These are phyloP conservation scores for Yamadazyma nakazawae DNA, from an alignment of 805 yeast genomes.

Conservation along the genomic window DNA sequence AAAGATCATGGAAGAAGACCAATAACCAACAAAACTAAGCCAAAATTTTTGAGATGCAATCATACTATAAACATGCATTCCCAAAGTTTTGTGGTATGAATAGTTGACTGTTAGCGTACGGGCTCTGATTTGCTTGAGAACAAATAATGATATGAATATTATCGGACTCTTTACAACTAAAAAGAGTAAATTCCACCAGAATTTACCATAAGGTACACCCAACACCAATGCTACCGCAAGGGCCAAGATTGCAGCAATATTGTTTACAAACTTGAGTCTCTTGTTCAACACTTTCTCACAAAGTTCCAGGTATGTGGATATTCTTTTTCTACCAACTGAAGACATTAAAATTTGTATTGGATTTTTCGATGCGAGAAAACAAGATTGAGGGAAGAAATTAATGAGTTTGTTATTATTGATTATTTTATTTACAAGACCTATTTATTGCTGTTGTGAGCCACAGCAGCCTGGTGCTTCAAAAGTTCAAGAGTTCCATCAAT, in stretches of 20 bases:
- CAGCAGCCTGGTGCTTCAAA: slow-evolving; percentile 34
- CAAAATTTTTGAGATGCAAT: slow-evolving; percentile 19
- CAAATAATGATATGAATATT: slow-evolving; percentile 25
- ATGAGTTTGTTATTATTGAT: background rate
- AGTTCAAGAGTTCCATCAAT: slow-evolving; percentile 39
- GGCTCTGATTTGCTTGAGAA: slow-evolving; percentile 24
- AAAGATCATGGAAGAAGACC: slow-evolving; percentile 21
- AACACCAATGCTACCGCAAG: slow-evolving; percentile 22
- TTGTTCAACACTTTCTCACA: slow-evolving; percentile 30
- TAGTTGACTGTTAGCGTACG: slow-evolving; percentile 29
- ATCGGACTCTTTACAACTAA: slow-evolving; percentile 28
- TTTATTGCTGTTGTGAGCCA: slow-evolving; percentile 15
- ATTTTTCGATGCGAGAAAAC: slow-evolving; percentile 3
- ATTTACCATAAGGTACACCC: slow-evolving; percentile 24
- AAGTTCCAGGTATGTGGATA: slow-evolving; percentile 15
- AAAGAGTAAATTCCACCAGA: slow-evolving; percentile 30
- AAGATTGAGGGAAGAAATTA: background rate
- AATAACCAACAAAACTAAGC: slow-evolving; percentile 18
- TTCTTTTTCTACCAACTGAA: slow-evolving; percentile 2
- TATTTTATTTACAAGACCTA: slow-evolving; percentile 4
- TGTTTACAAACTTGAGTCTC: slow-evolving; percentile 34
- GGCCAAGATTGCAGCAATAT: slow-evolving; percentile 28
- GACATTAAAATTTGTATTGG: slow-evolving; percentile 1
- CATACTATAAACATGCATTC: slow-evolving; percentile 25
- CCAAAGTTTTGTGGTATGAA: slow-evolving; percentile 31